phyloP scores from a whole-genome alignment of 495 filamentous ascomycete species.

The Physcia stellaris region DNA sequence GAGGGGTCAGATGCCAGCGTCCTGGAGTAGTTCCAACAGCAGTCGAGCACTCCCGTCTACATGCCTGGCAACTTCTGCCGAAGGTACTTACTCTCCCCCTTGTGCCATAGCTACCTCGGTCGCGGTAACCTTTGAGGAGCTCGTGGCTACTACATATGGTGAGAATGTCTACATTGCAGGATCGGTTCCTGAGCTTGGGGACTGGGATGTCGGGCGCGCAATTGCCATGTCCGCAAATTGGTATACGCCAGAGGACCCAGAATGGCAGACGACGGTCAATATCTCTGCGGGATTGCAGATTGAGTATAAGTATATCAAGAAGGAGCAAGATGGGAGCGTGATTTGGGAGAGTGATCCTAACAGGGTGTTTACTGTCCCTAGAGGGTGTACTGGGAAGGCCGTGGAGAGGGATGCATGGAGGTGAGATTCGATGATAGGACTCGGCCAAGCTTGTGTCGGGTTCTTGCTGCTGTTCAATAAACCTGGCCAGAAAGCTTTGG shows the following conservation, averaged over 20 bases:
- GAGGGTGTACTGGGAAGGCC: too few relatives aligned
- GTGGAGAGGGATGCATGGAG: too few relatives aligned
- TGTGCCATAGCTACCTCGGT: slow-evolving; percentile 35
- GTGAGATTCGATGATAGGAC: too few relatives aligned
- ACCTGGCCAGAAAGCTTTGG: too few relatives aligned
- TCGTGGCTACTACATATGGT: slow-evolving; percentile 38
- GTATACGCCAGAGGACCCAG: slow-evolving; percentile 40
- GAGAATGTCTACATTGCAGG: slow-evolving; percentile 48
- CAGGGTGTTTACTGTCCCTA: slow-evolving; percentile 39
- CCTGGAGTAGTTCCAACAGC: slow-evolving; percentile 38
- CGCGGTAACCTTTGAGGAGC: slow-evolving; percentile 44
- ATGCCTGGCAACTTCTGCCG: slow-evolving; percentile 38
- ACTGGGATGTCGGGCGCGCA: slow-evolving; percentile 38
- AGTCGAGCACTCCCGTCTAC: slow-evolving; percentile 36
- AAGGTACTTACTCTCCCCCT: slow-evolving; percentile 38
- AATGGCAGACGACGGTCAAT: slow-evolving; percentile 41
- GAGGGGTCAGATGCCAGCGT: slow-evolving; percentile 30
- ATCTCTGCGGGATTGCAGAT: slow-evolving; percentile 39
- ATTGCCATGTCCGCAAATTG: slow-evolving; percentile 35
- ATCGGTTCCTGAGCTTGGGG: slow-evolving; percentile 37
- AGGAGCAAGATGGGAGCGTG: slow-evolving; percentile 32
- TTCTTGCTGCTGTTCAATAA: too few relatives aligned
- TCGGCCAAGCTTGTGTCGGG: too few relatives aligned
- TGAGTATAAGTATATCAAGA: slow-evolving; percentile 56
- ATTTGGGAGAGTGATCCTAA: slow-evolving; percentile 60